Percentiles rank a stretch among this genome's conserved stretches.
phyloP scores from a whole-genome alignment of 768 basidiomycete genomes.

The Boletus rex-veris region DNA sequence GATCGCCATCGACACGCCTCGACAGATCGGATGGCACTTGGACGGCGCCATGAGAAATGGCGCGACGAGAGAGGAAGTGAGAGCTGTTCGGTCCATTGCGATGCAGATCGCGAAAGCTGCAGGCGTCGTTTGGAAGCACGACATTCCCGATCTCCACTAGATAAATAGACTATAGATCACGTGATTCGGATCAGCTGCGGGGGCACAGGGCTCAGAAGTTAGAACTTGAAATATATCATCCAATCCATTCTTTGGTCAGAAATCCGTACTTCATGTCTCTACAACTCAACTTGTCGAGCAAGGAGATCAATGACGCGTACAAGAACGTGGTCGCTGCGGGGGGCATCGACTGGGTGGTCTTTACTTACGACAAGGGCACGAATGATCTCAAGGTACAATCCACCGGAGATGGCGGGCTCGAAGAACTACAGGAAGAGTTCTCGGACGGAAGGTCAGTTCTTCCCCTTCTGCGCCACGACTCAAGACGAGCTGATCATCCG shows the following conservation, averaged over 20 bases:
- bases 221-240: no score
- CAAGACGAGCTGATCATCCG: slow-evolving; percentile 1
- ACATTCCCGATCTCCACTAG: slow-evolving; percentile 47
- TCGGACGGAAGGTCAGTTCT: slow-evolving; percentile 77
- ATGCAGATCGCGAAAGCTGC: slow-evolving; percentile 46
- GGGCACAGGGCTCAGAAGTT: no score
- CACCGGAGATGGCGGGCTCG: slow-evolving; percentile 82
- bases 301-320: slow-evolving; percentile 70
- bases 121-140: slow-evolving; percentile 51
- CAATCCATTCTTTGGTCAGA: no score
- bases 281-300: slow-evolving; percentile 73
- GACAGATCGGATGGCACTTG: slow-evolving; percentile 66
- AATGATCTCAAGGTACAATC: slow-evolving; percentile 88
- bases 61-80: slow-evolving; percentile 49
- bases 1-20: slow-evolving; percentile 58
- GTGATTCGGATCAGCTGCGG: slow-evolving; percentile 6
- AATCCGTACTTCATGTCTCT: slow-evolving; percentile 55
- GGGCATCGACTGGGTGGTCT: slow-evolving; percentile 73
- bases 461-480: background rate
- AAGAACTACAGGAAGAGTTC: slow-evolving; percentile 92
- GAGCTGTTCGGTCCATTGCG: slow-evolving; percentile 52
- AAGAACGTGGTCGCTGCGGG: slow-evolving; percentile 65
- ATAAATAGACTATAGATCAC: slow-evolving; percentile 9
- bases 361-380: slow-evolving; percentile 75
- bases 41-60: slow-evolving; percentile 52